A percentile compares a stretch with the other conserved stretches of the same genome.
phyloP scores from a whole-genome alignment of 495 filamentous ascomycete species.

The Talaromyces proteolyticus region DNA sequence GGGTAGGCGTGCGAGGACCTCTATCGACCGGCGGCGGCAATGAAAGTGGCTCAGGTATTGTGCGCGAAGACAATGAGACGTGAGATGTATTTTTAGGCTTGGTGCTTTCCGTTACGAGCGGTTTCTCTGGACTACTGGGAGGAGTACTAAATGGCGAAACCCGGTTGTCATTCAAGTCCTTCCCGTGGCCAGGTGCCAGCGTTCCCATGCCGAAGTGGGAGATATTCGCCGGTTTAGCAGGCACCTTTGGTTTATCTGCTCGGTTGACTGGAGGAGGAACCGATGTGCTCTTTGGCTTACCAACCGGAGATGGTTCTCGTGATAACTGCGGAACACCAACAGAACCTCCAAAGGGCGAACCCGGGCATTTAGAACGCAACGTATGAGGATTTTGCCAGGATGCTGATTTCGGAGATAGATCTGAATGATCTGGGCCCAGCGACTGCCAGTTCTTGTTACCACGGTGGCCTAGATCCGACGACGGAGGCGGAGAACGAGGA shows the following conservation, averaged over 20 bases:
- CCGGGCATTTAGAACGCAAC: not conserved
- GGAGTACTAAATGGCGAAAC: conserved; percentile 89
- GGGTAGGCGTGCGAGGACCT: not conserved
- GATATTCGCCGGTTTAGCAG: conserved; percentile 36
- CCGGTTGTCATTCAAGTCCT: conserved; percentile 16
- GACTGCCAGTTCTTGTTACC: conserved; percentile 4
- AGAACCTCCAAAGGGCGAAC: conserved; percentile 1
- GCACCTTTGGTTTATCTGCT: conserved; percentile 73
- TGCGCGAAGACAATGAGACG: conserved; percentile 1
- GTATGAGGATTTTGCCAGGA: conserved; percentile 3
- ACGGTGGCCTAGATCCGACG: conserved; percentile 10
- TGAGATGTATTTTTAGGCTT: not conserved
- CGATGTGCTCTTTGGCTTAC: conserved; percentile 32
- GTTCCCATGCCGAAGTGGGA: conserved; percentile 21
- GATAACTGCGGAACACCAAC: conserved; percentile 1
- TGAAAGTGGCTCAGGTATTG: conserved; percentile 17
- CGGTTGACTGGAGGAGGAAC: conserved; percentile 73
- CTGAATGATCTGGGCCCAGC: conserved; percentile 1
- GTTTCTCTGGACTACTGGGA: conserved; percentile 67
- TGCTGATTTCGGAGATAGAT: not conserved
- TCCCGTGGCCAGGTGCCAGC: conserved; percentile 24
- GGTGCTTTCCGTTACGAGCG: conserved; percentile 8
- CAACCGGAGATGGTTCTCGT: conserved; percentile 17
- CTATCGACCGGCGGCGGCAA: conserved; percentile 18
- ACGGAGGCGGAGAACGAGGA: conserved; percentile 65